phyloP scores from a whole-genome alignment of 2,329 filamentous ascomycete species.

The Xylaria digitata region DNA sequence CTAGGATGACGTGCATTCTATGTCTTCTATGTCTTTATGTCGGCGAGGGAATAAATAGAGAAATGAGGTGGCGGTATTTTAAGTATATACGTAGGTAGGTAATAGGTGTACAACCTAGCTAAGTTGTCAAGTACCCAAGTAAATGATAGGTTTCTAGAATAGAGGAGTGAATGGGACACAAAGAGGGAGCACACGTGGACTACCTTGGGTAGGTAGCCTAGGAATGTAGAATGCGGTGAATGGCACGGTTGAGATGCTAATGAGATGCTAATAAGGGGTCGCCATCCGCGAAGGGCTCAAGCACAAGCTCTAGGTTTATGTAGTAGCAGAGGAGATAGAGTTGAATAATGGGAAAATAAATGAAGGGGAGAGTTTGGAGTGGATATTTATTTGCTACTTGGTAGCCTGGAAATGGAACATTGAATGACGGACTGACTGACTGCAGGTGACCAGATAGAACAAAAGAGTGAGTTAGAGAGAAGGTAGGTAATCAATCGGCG shows the following conservation, averaged over 20 bases:
- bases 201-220: not conserved
- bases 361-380: constrained; percentile 9
- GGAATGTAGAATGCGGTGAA: not conserved
- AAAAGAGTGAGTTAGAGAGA: constrained; percentile 2
- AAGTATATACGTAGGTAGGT: no score
- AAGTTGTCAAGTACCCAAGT: no score
- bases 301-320: no score
- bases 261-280: not conserved
- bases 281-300: not conserved
- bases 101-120: no score
- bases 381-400: constrained; percentile 34
- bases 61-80: not conserved
- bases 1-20: constrained; percentile 30
- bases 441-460: constrained; percentile 24
- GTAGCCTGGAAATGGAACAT: not conserved
- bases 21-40: not conserved
- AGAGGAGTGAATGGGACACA: constrained; percentile 1
- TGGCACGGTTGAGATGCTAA: not conserved
- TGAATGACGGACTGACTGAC: not conserved
- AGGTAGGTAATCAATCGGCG: no score
- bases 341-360: not conserved
- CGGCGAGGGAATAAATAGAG: constrained; percentile 3
- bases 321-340: constrained; percentile 7
- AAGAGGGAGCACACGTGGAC: not conserved
- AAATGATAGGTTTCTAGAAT: not conserved